Percentiles rank a stretch among this genome's conserved stretches.
These are phyloP conservation scores for Neurospora sp. DNA, from an alignment of 495 filamentous ascomycete species.

Conservation along the genomic window DNA sequence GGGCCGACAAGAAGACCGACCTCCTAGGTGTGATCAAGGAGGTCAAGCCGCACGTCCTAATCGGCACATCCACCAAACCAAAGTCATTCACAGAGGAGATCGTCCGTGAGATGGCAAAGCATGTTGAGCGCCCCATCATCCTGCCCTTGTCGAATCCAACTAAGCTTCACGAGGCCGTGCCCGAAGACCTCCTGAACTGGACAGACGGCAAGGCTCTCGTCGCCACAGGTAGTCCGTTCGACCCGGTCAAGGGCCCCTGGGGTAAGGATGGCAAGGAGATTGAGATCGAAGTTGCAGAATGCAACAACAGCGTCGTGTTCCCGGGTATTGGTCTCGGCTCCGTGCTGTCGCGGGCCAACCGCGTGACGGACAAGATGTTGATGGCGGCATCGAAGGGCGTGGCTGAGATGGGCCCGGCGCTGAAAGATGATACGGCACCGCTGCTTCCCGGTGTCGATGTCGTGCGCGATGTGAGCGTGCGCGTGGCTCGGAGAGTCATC, in stretches of 20 bases:
- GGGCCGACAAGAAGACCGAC: constrained; percentile 45
- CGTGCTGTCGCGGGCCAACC: constrained; percentile 53
- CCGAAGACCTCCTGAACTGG: constrained; percentile 69
- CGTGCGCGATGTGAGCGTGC: constrained; percentile 65
- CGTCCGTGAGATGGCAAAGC: constrained; percentile 67
- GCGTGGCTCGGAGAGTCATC: constrained; percentile 74
- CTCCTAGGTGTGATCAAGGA: constrained; percentile 57
- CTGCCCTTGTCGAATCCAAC: constrained; percentile 86
- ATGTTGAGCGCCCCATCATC: constrained; percentile 68
- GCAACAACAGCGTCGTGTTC: constrained; percentile 85
- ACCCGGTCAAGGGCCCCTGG: constrained; percentile 56
- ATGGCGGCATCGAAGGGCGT: constrained; percentile 69
- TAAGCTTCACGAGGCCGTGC: constrained; percentile 69
- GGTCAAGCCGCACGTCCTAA: constrained; percentile 70
- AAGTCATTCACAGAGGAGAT: constrained; percentile 68
- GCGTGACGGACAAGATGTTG: constrained; percentile 69
- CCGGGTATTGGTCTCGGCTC: constrained; percentile 76
- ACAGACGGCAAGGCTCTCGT: constrained; percentile 70
- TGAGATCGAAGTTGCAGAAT: constrained; percentile 62
- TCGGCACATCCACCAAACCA: constrained; percentile 77
- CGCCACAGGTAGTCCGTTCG: constrained; percentile 78
- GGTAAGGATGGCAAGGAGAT: constrained; percentile 46
- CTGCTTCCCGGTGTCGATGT: constrained; percentile 69
- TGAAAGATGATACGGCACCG: constrained; percentile 37
- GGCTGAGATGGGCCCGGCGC: constrained; percentile 57